A percentile compares a stretch with the other conserved stretches of the same genome.
Conservation (phyloP, 805 yeast species). For the Ogataea salicorniae region DNA sequence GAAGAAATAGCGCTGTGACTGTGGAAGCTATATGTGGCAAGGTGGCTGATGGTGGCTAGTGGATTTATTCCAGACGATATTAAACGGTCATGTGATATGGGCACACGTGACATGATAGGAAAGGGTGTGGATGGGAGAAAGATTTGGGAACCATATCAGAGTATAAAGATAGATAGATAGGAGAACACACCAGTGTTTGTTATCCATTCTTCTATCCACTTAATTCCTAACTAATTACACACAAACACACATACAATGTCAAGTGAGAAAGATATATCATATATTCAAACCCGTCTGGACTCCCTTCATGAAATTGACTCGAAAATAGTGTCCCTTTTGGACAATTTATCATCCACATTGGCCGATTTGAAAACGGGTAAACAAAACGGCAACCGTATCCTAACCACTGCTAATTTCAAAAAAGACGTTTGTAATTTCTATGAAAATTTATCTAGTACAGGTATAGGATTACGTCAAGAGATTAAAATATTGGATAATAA, state of each 20-base stretch:
- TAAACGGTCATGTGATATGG: too few species aligned
- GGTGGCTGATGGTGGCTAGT: too few species aligned
- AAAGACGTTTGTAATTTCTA: conserved; percentile 45
- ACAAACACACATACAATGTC: conserved; percentile 3
- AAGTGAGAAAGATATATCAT: conserved; percentile 18
- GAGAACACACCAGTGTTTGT: too few species aligned
- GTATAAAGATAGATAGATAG: too few species aligned
- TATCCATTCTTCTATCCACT: too few species aligned
- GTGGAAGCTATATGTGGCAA: too few species aligned
- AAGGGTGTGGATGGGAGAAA: too few species aligned
- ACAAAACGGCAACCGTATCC: conserved; percentile 14
- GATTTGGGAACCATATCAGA: too few species aligned
- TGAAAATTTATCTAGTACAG: conserved; percentile 49
- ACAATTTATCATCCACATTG: conserved; percentile 43
- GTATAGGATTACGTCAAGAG: conserved; percentile 59
- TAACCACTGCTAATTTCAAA: conserved; percentile 35
- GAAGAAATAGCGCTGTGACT: too few species aligned
- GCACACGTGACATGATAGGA: too few species aligned
- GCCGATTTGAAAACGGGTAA: conserved; percentile 35
- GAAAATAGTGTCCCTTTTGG: conserved; percentile 46
- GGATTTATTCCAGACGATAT: too few species aligned
- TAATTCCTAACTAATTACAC: too few species aligned
- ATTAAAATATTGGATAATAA: conserved; percentile 59
- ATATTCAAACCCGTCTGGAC: conserved; percentile 47
- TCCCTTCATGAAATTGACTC: conserved; percentile 47